Evolutionary conservation across 2,329 filamentous ascomycete species (phyloP).

Genomic region (Aureobasidium melanogenum): DNA sequence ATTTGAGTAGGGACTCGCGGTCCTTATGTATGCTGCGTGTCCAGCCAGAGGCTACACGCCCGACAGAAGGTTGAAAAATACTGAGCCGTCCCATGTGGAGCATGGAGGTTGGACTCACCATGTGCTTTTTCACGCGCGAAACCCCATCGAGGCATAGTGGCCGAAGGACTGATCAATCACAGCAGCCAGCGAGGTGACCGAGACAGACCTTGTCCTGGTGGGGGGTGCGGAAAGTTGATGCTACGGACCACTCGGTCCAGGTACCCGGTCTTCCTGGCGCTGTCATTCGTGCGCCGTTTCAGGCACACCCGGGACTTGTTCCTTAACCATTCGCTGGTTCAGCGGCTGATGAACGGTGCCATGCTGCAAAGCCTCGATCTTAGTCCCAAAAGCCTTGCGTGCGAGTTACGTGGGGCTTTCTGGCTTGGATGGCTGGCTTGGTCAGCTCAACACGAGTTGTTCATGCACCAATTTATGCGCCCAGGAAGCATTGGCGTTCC

Average conservation of each 20-base stretch:
- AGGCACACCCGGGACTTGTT: conserved; percentile 11
- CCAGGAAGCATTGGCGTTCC: not conserved
- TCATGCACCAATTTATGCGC: not conserved
- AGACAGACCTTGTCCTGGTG: not conserved
- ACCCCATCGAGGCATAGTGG: conserved; percentile 10
- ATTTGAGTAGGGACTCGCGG: conserved; percentile 13
- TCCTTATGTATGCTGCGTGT: conserved; percentile 9
- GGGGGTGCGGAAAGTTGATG: conserved; percentile 10
- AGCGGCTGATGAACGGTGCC: conserved; percentile 16
- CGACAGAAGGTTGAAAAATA: conserved; percentile 11
- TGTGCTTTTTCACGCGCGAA: conserved; percentile 13
- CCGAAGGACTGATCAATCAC: conserved; percentile 7
- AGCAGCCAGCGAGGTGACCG: conserved; percentile 1
- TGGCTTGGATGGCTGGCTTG: not conserved
- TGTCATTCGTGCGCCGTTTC: conserved; percentile 14
- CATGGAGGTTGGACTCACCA: conserved; percentile 8
- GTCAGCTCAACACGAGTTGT: not conserved
- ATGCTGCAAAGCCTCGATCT: conserved; percentile 11
- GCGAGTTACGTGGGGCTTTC: conserved; percentile 1
- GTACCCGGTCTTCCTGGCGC: conserved; percentile 13
- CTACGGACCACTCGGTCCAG: conserved; percentile 12
- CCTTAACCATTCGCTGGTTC: conserved; percentile 16
- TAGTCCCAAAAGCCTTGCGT: not conserved
- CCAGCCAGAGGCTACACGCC: conserved; percentile 1
- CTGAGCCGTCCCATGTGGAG: conserved; percentile 15